These are phyloP conservation scores for Strigomonas culicis DNA, from an alignment of 208 protist species.

Conservation along the genomic window DNA sequence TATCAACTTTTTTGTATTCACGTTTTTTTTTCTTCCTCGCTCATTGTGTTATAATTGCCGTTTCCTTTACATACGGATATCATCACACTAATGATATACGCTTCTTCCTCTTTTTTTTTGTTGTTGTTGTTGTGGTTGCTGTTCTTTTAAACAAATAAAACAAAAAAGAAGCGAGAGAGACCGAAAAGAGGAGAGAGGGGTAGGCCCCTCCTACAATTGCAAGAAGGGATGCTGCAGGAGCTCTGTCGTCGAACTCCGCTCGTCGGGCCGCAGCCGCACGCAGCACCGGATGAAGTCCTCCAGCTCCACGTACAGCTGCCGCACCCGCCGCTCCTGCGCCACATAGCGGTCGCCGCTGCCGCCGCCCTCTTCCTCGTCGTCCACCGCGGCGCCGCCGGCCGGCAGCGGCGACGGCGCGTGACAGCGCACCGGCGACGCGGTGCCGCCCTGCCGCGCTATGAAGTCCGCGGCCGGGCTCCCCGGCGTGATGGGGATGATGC, in stretches of 20 bases:
- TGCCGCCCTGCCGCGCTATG: too few relatives aligned
- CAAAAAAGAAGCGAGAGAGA: conserved; percentile 8
- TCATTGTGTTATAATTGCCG: neutral
- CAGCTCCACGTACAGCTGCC: conserved; percentile 45
- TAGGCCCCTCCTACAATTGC: conserved; percentile 14
- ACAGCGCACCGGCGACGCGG: too few relatives aligned
- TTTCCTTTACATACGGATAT: neutral
- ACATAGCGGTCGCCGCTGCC: conserved; percentile 7
- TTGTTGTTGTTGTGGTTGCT: neutral
- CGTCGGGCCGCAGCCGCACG: conserved; percentile 53
- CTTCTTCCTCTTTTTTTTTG: neutral
- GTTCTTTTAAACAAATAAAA: conserved; percentile 9
- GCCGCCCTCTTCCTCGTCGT: neutral
- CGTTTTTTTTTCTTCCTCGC: neutral
- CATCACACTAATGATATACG: neutral
- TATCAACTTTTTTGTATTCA: neutral
- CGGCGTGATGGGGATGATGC: neutral
- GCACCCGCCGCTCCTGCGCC: conserved; percentile 13
- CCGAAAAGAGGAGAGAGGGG: conserved; percentile 4
- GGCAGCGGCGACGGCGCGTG: too few relatives aligned
- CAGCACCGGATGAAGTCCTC: conserved; percentile 54
- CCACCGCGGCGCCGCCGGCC: neutral
- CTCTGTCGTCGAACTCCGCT: conserved; percentile 50
- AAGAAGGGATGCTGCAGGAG: conserved; percentile 74
- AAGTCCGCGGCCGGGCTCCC: neutral